phyloP scores from a whole-genome alignment of 116 monocot species.

The Dioscorea cayenensis region DNA sequence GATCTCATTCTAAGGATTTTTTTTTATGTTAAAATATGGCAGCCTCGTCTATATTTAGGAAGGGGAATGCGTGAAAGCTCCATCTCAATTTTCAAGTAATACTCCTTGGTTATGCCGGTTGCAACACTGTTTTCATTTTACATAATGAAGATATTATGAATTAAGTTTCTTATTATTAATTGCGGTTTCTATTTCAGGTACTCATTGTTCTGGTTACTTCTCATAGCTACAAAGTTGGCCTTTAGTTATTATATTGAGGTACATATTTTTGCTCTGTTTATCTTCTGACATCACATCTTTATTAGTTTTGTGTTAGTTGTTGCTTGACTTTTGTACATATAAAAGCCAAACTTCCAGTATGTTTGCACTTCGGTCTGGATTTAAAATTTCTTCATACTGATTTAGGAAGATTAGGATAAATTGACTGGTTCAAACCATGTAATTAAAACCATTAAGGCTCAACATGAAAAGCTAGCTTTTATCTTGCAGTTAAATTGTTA shows the following conservation, averaged over 20 bases:
- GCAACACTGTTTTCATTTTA: background rate
- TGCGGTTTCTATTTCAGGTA: slow-evolving; percentile 24
- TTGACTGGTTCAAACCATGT: too few species aligned
- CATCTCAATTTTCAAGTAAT: slow-evolving; percentile 64
- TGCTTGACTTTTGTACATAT: background rate
- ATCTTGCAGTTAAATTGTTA: too few species aligned
- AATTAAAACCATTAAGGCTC: too few species aligned
- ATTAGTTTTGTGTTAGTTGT: background rate
- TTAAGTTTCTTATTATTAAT: background rate
- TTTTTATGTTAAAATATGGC: background rate
- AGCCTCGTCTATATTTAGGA: slow-evolving; percentile 69
- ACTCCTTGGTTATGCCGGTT: background rate
- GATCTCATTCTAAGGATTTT: background rate
- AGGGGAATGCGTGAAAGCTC: slow-evolving; percentile 73
- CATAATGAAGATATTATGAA: background rate
- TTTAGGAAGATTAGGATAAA: too few species aligned
- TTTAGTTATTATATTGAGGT: slow-evolving; percentile 65
- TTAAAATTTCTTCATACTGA: too few species aligned
- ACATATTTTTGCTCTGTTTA: background rate
- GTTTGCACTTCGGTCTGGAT: too few species aligned
- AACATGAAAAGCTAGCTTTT: too few species aligned
- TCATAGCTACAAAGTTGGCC: slow-evolving; percentile 40
- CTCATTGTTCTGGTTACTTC: slow-evolving; percentile 61
- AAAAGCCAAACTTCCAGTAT: too few species aligned
- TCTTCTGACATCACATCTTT: background rate